These are phyloP conservation scores for Kodamaea plutei DNA, from an alignment of 1,139 yeast species.

Conservation along the genomic window DNA sequence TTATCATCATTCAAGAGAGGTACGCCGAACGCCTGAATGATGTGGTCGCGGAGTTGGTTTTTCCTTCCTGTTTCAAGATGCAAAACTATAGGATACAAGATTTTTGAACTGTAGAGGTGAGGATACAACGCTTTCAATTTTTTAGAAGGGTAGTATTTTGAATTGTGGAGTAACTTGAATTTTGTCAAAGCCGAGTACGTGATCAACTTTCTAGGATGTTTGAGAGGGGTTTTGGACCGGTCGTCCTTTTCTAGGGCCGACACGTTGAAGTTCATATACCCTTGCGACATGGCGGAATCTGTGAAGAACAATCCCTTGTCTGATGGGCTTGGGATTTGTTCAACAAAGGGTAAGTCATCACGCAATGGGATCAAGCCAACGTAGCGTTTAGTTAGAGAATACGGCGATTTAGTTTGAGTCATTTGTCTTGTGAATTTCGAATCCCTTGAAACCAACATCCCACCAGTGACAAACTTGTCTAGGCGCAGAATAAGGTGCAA, in stretches of 20 bases:
- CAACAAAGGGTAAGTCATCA: conserved; percentile 3
- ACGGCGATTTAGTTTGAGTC: conserved; percentile 6
- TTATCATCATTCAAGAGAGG: conserved; percentile 24
- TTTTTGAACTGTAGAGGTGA: conserved; percentile 10
- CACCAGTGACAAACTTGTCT: conserved; percentile 25
- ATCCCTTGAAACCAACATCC: conserved; percentile 20
- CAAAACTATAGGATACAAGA: conserved; percentile 17
- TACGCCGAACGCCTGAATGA: conserved; percentile 16
- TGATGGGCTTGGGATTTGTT: conserved; percentile 3
- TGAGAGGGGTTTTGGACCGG: conserved; percentile 2
- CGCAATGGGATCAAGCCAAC: conserved; percentile 17
- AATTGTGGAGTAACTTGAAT: conserved; percentile 14
- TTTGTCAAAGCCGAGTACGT: conserved; percentile 12
- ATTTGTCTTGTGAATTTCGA: conserved; percentile 13
- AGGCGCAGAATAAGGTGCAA: conserved; percentile 21
- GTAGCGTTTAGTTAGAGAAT: conserved; percentile 19
- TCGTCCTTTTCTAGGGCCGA: conserved; percentile 11
- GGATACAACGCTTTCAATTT: conserved; percentile 11
- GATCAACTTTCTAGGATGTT: conserved; percentile 4
- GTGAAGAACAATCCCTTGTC: conserved; percentile 9
- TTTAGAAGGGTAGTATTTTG: conserved; percentile 7
- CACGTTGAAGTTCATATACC: conserved; percentile 15
- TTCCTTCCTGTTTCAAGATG: conserved; percentile 24
- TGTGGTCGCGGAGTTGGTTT: conserved; percentile 26
- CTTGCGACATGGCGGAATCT: conserved; percentile 7